Evolutionary conservation across 1,139 yeast genomes (phyloP), one percentile per base, ranked within the genome.

Genomic region (Pichiaceae sp.): DNA sequence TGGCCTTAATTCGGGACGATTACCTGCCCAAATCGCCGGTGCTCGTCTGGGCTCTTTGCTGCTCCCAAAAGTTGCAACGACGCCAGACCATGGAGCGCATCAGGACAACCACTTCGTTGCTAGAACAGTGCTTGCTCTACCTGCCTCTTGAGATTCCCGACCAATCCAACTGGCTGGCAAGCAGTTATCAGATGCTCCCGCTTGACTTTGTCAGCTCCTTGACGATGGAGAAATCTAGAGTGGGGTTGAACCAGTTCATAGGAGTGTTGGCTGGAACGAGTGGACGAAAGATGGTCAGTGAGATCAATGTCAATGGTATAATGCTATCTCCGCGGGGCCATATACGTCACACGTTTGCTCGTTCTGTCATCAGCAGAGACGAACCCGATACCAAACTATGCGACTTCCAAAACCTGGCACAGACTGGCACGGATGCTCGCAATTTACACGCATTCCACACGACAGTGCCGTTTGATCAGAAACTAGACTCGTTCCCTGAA

Each of bases 1-100:
- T 87, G 24, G 53, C 63, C 12, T 70, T 67, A 17, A 41, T 87
- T 21, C 65, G 75, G 37, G 96, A 89, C 55, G 95, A 86, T 44
- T 78, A 75, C 47, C 64, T 75, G 40, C 77, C 87, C 7, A 82
- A 81, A 50, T 66, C 69, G 3, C 54, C 70, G 17, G 48, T 84
- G 0, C 73, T 83, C 59, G 59, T 72, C 1, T 79, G 82, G 79
- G 74, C 70, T 0, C 41, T 71, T 15, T 63, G 60, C 38, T 56
- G 54, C 17, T 57, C 54, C 17, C 33, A 19, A 3, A 4, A 38
- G 3, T 17, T 33, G 15, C 4, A 31, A n/a, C 4, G 12, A 17
- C n/a, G 9, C 4, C 12, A n/a, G 17, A 41, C 47, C 5, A 32
- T 70, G 17, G 63, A 76, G 0, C 54, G 81, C 32, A 68, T 78